Percentiles rank a stretch among this genome's conserved stretches.
phyloP scores from a whole-genome alignment of 805 yeast genomes.

The Pichia rugopelliculosa region DNA sequence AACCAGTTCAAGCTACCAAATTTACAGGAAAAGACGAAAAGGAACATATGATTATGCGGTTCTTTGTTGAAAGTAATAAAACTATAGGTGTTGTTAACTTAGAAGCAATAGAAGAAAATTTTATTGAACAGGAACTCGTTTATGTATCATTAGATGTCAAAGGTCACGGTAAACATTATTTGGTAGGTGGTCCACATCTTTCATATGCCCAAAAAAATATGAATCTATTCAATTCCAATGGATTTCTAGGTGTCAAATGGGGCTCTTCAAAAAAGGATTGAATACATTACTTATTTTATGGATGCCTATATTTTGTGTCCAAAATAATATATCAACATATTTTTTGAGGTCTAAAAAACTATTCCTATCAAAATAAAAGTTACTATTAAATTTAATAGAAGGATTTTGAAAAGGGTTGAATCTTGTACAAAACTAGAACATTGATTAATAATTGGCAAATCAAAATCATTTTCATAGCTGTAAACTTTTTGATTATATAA shows the following conservation, averaged over 20 bases:
- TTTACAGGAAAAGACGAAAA: constrained; percentile 62
- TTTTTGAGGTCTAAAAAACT: neutral
- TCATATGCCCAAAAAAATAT: constrained; percentile 18
- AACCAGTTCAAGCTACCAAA: constrained; percentile 72
- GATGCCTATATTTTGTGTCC: neutral
- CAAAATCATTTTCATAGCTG: constrained; percentile 11
- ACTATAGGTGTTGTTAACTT: constrained; percentile 65
- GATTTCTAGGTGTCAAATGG: constrained; percentile 81
- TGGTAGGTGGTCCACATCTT: constrained; percentile 53
- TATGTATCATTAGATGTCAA: constrained; percentile 73
- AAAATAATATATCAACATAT: neutral
- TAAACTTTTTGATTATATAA: constrained; percentile 11
- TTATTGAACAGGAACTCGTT: constrained; percentile 59
- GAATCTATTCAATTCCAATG: constrained; percentile 29
- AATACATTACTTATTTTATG: neutral
- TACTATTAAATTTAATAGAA: neutral
- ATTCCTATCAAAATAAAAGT: neutral
- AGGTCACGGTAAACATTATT: constrained; percentile 57
- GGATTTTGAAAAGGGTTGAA: neutral
- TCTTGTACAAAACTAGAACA: neutral
- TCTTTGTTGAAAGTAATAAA: constrained; percentile 69
- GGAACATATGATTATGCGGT: constrained; percentile 76
- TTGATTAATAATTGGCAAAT: neutral
- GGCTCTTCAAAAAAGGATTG: constrained; percentile 48
- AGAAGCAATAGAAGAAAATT: constrained; percentile 69